phyloP scores from a whole-genome alignment of 2,329 filamentous ascomycete species.

The Fusarium praegraminearum region DNA sequence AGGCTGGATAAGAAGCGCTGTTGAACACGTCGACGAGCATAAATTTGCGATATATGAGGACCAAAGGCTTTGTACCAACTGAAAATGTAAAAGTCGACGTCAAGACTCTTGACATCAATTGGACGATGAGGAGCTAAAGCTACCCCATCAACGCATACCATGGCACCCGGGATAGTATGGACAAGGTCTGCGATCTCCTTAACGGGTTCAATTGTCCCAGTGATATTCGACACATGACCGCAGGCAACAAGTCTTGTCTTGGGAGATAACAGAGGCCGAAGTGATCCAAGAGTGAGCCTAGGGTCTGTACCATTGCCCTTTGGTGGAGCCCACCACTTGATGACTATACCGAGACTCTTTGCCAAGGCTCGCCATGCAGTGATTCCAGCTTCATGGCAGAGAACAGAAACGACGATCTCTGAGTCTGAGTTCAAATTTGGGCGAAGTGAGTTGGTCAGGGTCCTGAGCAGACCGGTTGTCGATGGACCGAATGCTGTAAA shows the following conservation, averaged over 20 bases:
- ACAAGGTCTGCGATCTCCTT: conserved; percentile 14
- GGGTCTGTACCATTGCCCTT: neutral
- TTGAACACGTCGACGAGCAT: conserved; percentile 1
- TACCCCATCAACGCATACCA: conserved; percentile 73
- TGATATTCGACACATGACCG: conserved; percentile 9
- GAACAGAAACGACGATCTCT: conserved; percentile 2
- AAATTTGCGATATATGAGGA: conserved; percentile 62
- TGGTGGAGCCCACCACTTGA: conserved; percentile 19
- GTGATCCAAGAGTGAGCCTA: neutral
- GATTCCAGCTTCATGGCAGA: conserved; percentile 22
- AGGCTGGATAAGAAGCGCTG: conserved; percentile 1
- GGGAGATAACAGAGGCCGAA: conserved; percentile 1
- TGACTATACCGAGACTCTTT: conserved; percentile 17
- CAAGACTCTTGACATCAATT: conserved; percentile 76
- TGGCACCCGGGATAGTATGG: conserved; percentile 4
- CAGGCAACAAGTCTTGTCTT: conserved; percentile 1
- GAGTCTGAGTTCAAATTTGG: conserved; percentile 6
- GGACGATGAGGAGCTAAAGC: conserved; percentile 79
- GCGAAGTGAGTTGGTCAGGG: neutral
- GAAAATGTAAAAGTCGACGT: conserved; percentile 81
- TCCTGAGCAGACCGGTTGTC: neutral
- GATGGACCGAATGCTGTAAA: conserved; percentile 4
- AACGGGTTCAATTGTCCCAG: conserved; percentile 6
- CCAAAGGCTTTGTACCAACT: conserved; percentile 88
- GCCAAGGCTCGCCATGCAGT: conserved; percentile 17